Conservation (phyloP, 306 rosid species). For the Hylodesmum podocarpum region DNA sequence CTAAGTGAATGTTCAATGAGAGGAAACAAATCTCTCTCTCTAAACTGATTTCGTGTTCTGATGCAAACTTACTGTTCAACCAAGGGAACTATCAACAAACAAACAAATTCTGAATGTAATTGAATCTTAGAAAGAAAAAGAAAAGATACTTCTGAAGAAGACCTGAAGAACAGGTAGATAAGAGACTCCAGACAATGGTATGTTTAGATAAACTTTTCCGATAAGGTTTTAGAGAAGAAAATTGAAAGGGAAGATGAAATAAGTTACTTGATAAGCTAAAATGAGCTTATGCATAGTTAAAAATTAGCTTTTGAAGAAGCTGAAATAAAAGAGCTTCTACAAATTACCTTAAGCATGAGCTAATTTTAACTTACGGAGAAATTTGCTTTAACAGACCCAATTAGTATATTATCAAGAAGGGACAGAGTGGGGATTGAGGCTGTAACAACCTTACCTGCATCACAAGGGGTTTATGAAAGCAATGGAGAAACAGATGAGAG, state of each 20-base stretch:
- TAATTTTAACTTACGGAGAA: too few relatives aligned
- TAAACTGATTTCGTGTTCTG: constrained; percentile 10
- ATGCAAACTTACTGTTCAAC: neutral
- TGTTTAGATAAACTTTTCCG: too few relatives aligned
- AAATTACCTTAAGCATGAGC: too few relatives aligned
- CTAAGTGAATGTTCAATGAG: constrained; percentile 14
- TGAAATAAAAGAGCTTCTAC: too few relatives aligned
- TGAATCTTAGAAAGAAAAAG: neutral
- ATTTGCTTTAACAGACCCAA: too few relatives aligned
- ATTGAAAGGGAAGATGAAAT: too few relatives aligned
- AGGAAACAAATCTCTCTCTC: neutral
- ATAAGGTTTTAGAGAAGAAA: too few relatives aligned
- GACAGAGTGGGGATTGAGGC: neutral
- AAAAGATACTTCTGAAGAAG: neutral
- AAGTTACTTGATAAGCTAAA: too few relatives aligned
- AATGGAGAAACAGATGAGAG: neutral
- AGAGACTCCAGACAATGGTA: neutral
- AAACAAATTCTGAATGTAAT: neutral
- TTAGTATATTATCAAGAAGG: too few relatives aligned
- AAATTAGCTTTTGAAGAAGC: too few relatives aligned
- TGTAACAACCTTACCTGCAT: neutral
- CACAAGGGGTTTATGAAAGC: neutral
- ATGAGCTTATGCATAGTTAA: too few relatives aligned
- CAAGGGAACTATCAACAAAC: neutral
- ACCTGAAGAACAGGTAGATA: neutral